These are phyloP conservation scores for Secale cereale DNA, from an alignment of 176 grass and related monocot genomes.

Conservation along the genomic window DNA sequence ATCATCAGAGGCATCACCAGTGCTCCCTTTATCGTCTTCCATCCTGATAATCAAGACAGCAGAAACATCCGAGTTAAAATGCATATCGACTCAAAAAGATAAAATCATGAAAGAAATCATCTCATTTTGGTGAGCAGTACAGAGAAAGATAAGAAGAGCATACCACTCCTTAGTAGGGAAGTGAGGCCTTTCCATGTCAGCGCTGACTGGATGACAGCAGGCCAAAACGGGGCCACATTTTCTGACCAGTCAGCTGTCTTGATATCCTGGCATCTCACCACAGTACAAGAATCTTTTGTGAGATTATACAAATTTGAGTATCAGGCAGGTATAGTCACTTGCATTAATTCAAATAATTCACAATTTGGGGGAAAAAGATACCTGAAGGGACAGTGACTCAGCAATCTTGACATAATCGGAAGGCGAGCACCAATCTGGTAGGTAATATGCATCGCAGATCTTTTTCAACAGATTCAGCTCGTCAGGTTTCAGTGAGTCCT, in stretches of 20 bases:
- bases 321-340: not conserved
- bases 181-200: slow-evolving; percentile 85
- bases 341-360: not conserved
- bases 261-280: slow-evolving; percentile 86
- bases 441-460: slow-evolving; percentile 85
- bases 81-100: not conserved
- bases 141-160: not conserved
- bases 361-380: slow-evolving; percentile 9
- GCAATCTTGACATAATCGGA: slow-evolving; percentile 75
- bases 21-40: slow-evolving; percentile 95
- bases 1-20: slow-evolving; percentile 98
- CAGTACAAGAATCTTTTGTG: not conserved
- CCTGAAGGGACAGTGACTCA: slow-evolving; percentile 72
- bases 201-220: slow-evolving; percentile 82
- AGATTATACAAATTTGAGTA: not conserved
- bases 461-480: slow-evolving; percentile 79
- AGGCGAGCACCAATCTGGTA: slow-evolving; percentile 95
- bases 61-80: not conserved
- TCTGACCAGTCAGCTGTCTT: slow-evolving; percentile 89
- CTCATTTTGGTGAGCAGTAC: not conserved
- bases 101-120: not conserved
- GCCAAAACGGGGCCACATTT: slow-evolving; percentile 96
- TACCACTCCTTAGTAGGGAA: slow-evolving; percentile 73
- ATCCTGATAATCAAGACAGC: slow-evolving; percentile 47
- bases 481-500: slow-evolving; percentile 64